phyloP scores from a whole-genome alignment of 257 asterid genomes.

The Solanum piurae region DNA sequence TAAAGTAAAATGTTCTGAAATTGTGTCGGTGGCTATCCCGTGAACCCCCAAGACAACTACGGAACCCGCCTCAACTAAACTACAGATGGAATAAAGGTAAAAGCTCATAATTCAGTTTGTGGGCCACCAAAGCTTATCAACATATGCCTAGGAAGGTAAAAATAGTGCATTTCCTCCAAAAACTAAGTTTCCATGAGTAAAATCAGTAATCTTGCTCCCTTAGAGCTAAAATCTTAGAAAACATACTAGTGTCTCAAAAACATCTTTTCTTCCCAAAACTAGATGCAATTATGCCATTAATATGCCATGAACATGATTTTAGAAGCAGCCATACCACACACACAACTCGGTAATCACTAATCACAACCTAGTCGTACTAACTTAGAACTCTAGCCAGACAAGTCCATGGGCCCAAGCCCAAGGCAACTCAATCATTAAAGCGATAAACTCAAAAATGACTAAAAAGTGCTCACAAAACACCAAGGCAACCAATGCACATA shows the following conservation, averaged over 20 bases:
- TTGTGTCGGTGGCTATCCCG: too few relatives aligned
- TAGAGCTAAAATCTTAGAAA: neutral
- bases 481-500: too few relatives aligned
- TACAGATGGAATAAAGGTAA: neutral
- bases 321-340: neutral
- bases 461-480: too few relatives aligned
- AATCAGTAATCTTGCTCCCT: neutral
- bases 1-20: too few relatives aligned
- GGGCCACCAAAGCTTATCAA: neutral
- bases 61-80: neutral
- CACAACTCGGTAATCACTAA: too few relatives aligned
- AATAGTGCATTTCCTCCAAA: neutral
- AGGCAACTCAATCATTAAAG: too few relatives aligned
- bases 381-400: too few relatives aligned
- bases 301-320: neutral
- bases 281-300: too few relatives aligned
- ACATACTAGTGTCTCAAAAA: neutral
- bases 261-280: neutral
- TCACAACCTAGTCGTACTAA: too few relatives aligned
- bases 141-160: neutral
- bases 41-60: neutral
- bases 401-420: too few relatives aligned
- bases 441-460: too few relatives aligned
- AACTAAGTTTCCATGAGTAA: neutral
- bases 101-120: too few relatives aligned